Evolutionary conservation across 73 alveolate species (phyloP).

Genomic region (Paramecium primaurelia): DNA sequence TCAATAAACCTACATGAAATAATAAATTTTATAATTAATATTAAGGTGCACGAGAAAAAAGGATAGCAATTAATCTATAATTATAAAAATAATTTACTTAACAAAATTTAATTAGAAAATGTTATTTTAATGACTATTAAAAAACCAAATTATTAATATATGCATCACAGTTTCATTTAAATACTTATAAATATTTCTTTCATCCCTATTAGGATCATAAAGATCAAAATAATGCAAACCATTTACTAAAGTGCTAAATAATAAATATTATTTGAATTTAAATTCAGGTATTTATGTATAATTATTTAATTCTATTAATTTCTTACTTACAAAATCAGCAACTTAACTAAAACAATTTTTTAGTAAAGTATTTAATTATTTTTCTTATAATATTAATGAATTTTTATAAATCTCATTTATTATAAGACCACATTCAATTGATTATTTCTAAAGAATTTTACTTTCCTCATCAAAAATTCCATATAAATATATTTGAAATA

Average conservation of each 20-base stretch:
- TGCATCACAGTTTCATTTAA: slow-evolving; percentile 19
- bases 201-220: neutral
- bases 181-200: neutral
- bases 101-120: neutral
- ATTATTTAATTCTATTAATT: neutral
- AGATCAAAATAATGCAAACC: neutral
- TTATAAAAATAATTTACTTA: neutral
- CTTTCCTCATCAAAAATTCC: neutral
- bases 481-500: neutral
- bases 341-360: neutral
- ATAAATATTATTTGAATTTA: neutral
- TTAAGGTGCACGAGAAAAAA: neutral
- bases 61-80: neutral
- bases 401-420: neutral
- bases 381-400: neutral
- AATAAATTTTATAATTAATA: neutral
- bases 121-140: neutral
- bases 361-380: neutral
- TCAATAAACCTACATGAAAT: neutral
- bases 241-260: neutral
- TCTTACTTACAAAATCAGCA: neutral
- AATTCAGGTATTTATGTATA: neutral
- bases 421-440: neutral
- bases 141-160: neutral
- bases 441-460: neutral